A percentile compares a stretch with the other conserved stretches of the same genome.
phyloP scores from a whole-genome alignment of 768 basidiomycete species.

The Boletus insuetus region DNA sequence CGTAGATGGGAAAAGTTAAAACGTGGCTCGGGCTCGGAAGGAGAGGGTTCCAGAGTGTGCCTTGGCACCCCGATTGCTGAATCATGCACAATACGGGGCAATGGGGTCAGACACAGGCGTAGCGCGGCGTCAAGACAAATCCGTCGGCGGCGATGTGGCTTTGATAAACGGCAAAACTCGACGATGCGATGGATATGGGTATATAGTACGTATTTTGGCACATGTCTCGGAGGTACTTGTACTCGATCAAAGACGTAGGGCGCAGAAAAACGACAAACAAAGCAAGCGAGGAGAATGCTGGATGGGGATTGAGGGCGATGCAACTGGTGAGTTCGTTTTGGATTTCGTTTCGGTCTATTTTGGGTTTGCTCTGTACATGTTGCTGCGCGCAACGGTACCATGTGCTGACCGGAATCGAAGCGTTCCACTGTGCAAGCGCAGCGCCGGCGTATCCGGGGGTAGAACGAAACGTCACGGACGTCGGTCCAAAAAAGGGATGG shows the following conservation, averaged over 20 bases:
- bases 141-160: conserved; percentile 10
- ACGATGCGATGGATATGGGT: background rate
- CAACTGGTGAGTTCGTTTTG: background rate
- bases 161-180: background rate
- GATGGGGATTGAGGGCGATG: conserved; percentile 7
- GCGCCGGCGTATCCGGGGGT: background rate
- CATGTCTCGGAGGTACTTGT: conserved; percentile 1
- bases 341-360: background rate
- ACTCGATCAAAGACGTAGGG: conserved; percentile 1
- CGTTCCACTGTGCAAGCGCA: background rate
- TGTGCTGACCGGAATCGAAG: conserved; percentile 6
- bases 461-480: conserved; percentile 6
- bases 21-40: background rate
- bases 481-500: conserved; percentile 3
- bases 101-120: background rate
- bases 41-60: background rate
- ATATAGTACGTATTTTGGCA: background rate
- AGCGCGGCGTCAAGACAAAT: conserved; percentile 1
- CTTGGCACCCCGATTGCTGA: background rate
- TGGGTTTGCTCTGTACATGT: background rate
- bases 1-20: background rate
- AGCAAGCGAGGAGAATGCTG: background rate
- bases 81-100: background rate
- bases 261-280: background rate
- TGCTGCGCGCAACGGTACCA: background rate